Conservation (phyloP, 2,329 filamentous ascomycete genomes). For the Neurospora crassa region DNA sequence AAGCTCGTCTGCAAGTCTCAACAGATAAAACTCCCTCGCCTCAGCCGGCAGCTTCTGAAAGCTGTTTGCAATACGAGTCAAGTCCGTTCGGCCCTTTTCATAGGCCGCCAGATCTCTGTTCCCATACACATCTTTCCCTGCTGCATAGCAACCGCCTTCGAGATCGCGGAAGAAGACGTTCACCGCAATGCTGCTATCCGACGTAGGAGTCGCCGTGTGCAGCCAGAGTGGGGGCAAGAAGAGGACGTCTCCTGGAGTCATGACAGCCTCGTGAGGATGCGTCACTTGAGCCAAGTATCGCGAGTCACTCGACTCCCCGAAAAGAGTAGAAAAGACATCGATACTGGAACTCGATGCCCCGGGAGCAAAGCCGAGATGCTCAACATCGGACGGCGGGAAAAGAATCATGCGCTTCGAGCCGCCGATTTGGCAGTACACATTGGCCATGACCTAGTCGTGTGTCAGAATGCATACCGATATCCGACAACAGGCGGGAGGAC, state of each 20-base stretch:
- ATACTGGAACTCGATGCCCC: slow-evolving; percentile 73
- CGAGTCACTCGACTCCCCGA: slow-evolving; percentile 18
- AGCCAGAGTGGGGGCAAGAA: slow-evolving; percentile 80
- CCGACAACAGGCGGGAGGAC: slow-evolving; percentile 15
- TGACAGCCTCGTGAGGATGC: slow-evolving; percentile 55
- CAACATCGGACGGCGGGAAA: slow-evolving; percentile 70
- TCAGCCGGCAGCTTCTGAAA: slow-evolving; percentile 58
- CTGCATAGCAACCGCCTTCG: slow-evolving; percentile 51
- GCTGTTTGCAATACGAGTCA: slow-evolving; percentile 54
- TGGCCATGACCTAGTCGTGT: slow-evolving; percentile 64
- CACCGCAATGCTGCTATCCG: slow-evolving; percentile 62
- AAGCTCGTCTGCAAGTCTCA: slow-evolving; percentile 62
- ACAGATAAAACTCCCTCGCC: slow-evolving; percentile 65
- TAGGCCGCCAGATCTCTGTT: slow-evolving; percentile 80
- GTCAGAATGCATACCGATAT: background rate
- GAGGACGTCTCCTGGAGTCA: slow-evolving; percentile 65
- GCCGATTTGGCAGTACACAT: slow-evolving; percentile 70
- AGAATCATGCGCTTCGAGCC: slow-evolving; percentile 66
- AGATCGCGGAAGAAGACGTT: slow-evolving; percentile 81
- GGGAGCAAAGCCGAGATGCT: slow-evolving; percentile 58
- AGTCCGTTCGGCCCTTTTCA: slow-evolving; percentile 66
- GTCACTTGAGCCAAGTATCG: slow-evolving; percentile 26
- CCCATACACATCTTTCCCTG: slow-evolving; percentile 76
- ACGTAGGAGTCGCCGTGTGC: slow-evolving; percentile 58
- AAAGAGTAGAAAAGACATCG: slow-evolving; percentile 52